These are phyloP conservation scores for Tremella fuciformis DNA, from an alignment of 768 basidiomycete genomes.

Conservation along the genomic window DNA sequence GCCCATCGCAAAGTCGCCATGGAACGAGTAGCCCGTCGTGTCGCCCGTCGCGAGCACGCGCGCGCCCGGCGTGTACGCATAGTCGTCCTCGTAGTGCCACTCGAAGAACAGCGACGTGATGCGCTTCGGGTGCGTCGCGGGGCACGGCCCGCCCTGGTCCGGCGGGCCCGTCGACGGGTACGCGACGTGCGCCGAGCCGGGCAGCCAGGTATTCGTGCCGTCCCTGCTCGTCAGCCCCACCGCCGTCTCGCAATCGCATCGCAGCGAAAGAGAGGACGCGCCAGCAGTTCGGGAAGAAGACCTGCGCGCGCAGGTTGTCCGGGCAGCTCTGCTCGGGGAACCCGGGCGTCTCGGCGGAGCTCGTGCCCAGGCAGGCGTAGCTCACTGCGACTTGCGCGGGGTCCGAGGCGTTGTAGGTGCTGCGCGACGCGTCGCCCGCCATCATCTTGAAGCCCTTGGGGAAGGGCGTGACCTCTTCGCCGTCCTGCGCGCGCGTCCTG, in stretches of 20 bases:
- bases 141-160: slow-evolving; percentile 30
- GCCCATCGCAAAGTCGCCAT: slow-evolving; percentile 33
- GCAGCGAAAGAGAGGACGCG: no score
- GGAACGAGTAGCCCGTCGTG: slow-evolving; percentile 44
- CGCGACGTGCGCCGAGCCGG: slow-evolving; percentile 27
- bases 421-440: slow-evolving; percentile 29
- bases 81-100: slow-evolving; percentile 5
- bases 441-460: slow-evolving; percentile 40
- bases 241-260: no score
- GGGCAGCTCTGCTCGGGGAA: slow-evolving; percentile 28
- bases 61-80: background rate
- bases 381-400: slow-evolving; percentile 24
- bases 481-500: background rate
- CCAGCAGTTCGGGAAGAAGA: slow-evolving; percentile 37
- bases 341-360: slow-evolving; percentile 12
- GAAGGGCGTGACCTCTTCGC: slow-evolving; percentile 31
- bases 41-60: slow-evolving; percentile 21
- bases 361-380: slow-evolving; percentile 28
- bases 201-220: slow-evolving; percentile 28
- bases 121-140: slow-evolving; percentile 30
- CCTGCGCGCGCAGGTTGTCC: slow-evolving; percentile 31
- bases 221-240: slow-evolving; percentile 7
- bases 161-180: slow-evolving; percentile 19
- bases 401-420: slow-evolving; percentile 18
- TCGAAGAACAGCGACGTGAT: slow-evolving; percentile 10